Percentiles rank a stretch among this genome's conserved stretches.
phyloP scores from a whole-genome alignment of 768 basidiomycete species.

The Serendipita vermifera region DNA sequence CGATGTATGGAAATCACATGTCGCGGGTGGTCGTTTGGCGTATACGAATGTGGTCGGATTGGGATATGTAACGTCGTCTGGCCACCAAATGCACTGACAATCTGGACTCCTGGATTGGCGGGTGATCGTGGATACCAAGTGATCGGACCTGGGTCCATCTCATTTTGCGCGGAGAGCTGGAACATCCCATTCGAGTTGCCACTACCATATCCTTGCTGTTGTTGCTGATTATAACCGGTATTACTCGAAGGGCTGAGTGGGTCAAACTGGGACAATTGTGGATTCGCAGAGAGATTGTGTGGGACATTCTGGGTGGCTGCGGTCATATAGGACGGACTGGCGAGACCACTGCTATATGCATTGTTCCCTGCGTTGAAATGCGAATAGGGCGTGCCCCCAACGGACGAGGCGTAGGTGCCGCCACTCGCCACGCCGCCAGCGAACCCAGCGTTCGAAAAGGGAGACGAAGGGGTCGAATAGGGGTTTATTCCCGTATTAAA shows the following conservation, averaged over 20 bases:
- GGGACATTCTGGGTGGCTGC: background rate
- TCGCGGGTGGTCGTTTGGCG: constrained; percentile 42
- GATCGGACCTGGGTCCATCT: constrained; percentile 2
- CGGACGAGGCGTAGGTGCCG: background rate
- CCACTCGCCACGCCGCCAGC: background rate
- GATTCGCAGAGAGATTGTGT: constrained; percentile 7
- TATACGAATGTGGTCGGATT: constrained; percentile 3
- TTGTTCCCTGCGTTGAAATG: too few species aligned
- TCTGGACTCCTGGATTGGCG: background rate
- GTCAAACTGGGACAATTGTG: constrained; percentile 31
- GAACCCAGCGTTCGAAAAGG: background rate
- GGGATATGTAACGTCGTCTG: constrained; percentile 1
- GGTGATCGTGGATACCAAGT: background rate
- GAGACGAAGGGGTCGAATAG: background rate
- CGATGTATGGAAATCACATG: constrained; percentile 56
- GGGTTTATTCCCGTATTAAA: background rate
- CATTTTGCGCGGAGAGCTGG: background rate
- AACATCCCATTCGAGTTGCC: background rate
- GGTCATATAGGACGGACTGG: background rate
- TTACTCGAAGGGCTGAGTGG: constrained; percentile 23
- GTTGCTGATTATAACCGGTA: too few species aligned
- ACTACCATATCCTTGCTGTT: constrained; percentile 15
- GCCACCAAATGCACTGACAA: background rate
- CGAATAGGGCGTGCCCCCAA: background rate
- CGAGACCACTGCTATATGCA: background rate